Conservation (phyloP, 2,329 filamentous ascomycete genomes). For the Domatiomyces catenatus region DNA sequence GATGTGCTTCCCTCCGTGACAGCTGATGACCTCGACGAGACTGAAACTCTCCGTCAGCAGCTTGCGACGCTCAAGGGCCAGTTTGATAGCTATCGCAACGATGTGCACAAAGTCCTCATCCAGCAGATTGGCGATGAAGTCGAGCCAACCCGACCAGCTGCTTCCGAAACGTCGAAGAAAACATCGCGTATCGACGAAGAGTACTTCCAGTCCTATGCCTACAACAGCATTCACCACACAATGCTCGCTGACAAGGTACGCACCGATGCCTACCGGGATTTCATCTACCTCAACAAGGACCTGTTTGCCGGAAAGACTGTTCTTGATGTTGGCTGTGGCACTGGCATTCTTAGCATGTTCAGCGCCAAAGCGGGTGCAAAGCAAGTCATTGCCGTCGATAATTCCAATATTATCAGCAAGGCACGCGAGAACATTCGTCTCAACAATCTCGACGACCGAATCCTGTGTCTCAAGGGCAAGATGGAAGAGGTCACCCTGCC, state of each 20-base stretch:
- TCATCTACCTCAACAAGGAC: slow-evolving; percentile 82
- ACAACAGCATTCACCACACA: slow-evolving; percentile 79
- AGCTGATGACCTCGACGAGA: slow-evolving; percentile 24
- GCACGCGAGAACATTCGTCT: slow-evolving; percentile 70
- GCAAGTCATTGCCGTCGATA: slow-evolving; percentile 80
- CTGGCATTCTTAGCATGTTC: slow-evolving; percentile 83
- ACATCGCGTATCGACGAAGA: slow-evolving; percentile 33
- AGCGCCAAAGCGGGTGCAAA: slow-evolving; percentile 78
- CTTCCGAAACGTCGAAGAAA: slow-evolving; percentile 34
- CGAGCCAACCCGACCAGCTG: slow-evolving; percentile 21
- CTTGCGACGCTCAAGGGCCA: slow-evolving; percentile 44
- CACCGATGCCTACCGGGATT: slow-evolving; percentile 85
- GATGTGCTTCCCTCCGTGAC: slow-evolving; percentile 43
- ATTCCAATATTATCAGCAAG: slow-evolving; percentile 76
- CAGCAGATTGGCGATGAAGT: slow-evolving; percentile 45
- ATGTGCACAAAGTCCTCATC: slow-evolving; percentile 52
- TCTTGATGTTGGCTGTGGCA: slow-evolving; percentile 77
- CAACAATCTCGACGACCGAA: slow-evolving; percentile 57
- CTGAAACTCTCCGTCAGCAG: slow-evolving; percentile 47
- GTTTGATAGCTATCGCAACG: slow-evolving; percentile 49
- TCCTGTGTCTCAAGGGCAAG: slow-evolving; percentile 69
- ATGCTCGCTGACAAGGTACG: slow-evolving; percentile 87
- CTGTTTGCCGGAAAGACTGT: slow-evolving; percentile 75
- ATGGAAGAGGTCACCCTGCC: slow-evolving; percentile 75
- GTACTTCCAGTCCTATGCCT: slow-evolving; percentile 51